Evolutionary conservation across 805 yeast genomes (phyloP), one percentile per base, ranked within the genome.

Genomic region (Saccharomyces kudriavzevii): DNA sequence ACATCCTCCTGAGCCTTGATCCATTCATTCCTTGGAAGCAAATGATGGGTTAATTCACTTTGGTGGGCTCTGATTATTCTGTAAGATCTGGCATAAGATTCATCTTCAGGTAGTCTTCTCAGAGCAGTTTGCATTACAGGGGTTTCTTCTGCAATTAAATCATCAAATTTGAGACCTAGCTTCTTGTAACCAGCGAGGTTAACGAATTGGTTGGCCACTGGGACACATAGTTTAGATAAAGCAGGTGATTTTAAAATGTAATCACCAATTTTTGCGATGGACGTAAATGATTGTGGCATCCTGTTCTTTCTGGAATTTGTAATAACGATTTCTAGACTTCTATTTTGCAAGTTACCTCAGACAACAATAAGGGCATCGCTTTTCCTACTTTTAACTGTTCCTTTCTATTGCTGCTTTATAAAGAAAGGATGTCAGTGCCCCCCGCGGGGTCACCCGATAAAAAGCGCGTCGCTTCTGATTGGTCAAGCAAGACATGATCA

Each of bases 51-150:
- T 62, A 91, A 77, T 49, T 91, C 80, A 53, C 82, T 79, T 78
- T 94, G 99, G 71, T 86, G 91, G 58, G 98, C 97, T 62, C 95
- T 88, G 60, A 92, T 78, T 60, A 88, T 80, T 79, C 99, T 88
- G 82, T 77, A 94, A 70, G 85, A 86, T 78, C 99, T 89, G 59
- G 95, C 89, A 74, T 92, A 94, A 47, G 83, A 75, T 71, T 86
- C 96, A 52, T 82, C 83, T 50, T 81, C 81, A 61, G 97, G 96
- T 67, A 94, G 77, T 81, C 99, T 89, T 59, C 81, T 73, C 57
- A 94, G 76, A 53, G 97, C 98, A 69, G 83, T 89, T 77, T 89
- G 92, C 75, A 86, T 80, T 52, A 82, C 75, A 65, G 91, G 91
- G 70, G 77, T 85, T 77, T 94, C 99, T 76, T 94, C 99, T 60